Base-by-base conservation (phyloP, 2,329 filamentous ascomycete species). In the Knoxdaviesia proteae region DNA sequence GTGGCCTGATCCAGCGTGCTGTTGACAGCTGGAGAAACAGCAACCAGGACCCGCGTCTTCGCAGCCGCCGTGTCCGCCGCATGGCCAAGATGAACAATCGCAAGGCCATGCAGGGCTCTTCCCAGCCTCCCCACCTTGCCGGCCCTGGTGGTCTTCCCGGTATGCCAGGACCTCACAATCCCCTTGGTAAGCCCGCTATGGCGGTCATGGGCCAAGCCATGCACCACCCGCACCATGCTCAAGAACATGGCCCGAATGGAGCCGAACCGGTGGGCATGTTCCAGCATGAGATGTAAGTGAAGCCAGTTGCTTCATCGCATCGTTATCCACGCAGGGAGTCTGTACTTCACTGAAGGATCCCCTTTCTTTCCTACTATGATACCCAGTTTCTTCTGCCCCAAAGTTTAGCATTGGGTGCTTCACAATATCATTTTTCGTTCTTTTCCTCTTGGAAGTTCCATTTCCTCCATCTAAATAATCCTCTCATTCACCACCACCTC, bases 21-120 rank as follows among this genome's bases (percentile, higher is more conserved):
- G 90, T 98, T 38, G 90, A 98, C 61, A 94, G 87, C 64, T 96
- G 90, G 90, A 74, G 90, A 48, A 98, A 98, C 65, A 96, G 88
- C 70, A 96, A 96, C 62, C 86, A 93, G 63, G 90, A 98, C 53
- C 84, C 84, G 41, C 74, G 87, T 51, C 67, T 96, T 55, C 76
- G 90, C 56, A 96, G 88, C 61, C 73, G 90, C 58, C 73, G 90
- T 52, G 90, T 98, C 45, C 77, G 90, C 50, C 77, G 90, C 50
- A 90, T 93, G 83, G 87, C 87, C 44, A 98, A 98, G 69, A 84
- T 94, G 63, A 90, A 79, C 62, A 87, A 74, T 54, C 77, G 88
- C 56, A 88, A 90, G 62, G 69, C 75, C 40, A 72, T 77, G 50
- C 70, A 71, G 52, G 61, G 67, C 49, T 67, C 69, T 50, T 62